These are phyloP conservation scores for Karstenula rhodostoma DNA, from an alignment of 2,329 filamentous ascomycete genomes.

Conservation along the genomic window DNA sequence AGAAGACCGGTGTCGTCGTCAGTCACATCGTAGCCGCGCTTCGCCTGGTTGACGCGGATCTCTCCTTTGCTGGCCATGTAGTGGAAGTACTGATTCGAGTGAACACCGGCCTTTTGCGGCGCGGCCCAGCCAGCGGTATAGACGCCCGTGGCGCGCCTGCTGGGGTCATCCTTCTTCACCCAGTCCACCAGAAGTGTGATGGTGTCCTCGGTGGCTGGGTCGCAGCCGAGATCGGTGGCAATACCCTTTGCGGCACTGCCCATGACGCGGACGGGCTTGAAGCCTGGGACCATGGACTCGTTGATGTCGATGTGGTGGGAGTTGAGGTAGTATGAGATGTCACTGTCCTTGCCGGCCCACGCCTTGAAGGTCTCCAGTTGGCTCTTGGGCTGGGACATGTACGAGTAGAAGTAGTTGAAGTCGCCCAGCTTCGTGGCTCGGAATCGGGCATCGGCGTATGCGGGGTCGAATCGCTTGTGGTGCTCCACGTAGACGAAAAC, in stretches of 20 bases:
- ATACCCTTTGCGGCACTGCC: constrained; percentile 81
- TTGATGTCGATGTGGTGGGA: constrained; percentile 92
- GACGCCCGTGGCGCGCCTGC: constrained; percentile 81
- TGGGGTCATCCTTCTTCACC: constrained; percentile 74
- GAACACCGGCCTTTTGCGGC: constrained; percentile 90
- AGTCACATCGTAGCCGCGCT: constrained; percentile 94
- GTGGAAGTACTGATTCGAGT: constrained; percentile 97
- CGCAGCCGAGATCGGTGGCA: constrained; percentile 80
- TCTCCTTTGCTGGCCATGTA: constrained; percentile 87
- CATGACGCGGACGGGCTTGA: constrained; percentile 79
- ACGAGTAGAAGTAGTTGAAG: constrained; percentile 98
- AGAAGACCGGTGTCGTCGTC: constrained; percentile 75
- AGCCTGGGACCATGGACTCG: constrained; percentile 89
- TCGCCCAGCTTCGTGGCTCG: constrained; percentile 81
- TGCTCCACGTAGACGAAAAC: constrained; percentile 96
- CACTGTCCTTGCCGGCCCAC: constrained; percentile 89
- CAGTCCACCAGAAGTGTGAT: constrained; percentile 91
- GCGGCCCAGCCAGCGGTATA: constrained; percentile 97
- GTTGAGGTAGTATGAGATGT: constrained; percentile 97
- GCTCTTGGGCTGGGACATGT: constrained; percentile 82
- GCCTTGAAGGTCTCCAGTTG: constrained; percentile 95
- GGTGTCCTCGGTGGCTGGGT: constrained; percentile 85
- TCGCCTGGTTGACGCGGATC: constrained; percentile 89
- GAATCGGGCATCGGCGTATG: constrained; percentile 86
- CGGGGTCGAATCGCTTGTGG: constrained; percentile 95